Percentiles rank a stretch among this genome's conserved stretches.
Conservation (phyloP, 2,329 filamentous ascomycete species). For the Colletotrichum higginsianum region DNA sequence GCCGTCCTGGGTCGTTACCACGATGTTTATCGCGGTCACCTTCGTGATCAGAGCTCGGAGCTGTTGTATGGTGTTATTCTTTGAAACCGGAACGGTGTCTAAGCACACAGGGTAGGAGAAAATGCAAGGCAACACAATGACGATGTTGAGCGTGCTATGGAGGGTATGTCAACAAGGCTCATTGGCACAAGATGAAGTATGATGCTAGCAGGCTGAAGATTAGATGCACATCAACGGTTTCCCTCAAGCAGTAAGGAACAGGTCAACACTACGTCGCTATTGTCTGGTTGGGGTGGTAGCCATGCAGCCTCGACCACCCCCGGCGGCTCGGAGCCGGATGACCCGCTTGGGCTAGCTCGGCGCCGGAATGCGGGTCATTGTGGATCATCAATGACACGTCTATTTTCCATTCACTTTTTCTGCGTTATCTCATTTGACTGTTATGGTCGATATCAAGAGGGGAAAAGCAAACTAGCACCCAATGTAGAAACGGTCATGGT, state of each 20-base stretch:
- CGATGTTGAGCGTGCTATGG: not conserved
- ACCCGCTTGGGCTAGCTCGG: conserved; percentile 27
- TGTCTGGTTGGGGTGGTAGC: conserved; percentile 7
- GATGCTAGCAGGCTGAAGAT: not conserved
- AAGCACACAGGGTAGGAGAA: conserved; percentile 15
- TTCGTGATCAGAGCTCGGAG: not conserved
- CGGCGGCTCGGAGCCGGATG: conserved; percentile 26
- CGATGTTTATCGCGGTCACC: not conserved
- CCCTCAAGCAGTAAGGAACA: not conserved
- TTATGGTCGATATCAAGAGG: not conserved
- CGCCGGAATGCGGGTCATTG: conserved; percentile 32
- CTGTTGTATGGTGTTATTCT: not conserved
- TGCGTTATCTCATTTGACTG: not conserved
- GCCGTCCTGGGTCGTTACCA: not conserved
- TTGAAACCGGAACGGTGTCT: conserved; percentile 12
- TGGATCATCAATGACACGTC: conserved; percentile 41
- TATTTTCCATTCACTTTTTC: conserved; percentile 6
- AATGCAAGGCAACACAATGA: not conserved
- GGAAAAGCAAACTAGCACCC: not conserved
- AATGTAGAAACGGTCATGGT: not conserved
- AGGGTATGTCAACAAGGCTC: not conserved
- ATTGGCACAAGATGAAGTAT: not conserved
- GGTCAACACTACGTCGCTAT: not conserved
- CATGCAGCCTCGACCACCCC: not conserved
- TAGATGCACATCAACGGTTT: not conserved